These are phyloP conservation scores for Eucalyptus victrix DNA, from an alignment of 345 rosid genomes.

Conservation along the genomic window DNA sequence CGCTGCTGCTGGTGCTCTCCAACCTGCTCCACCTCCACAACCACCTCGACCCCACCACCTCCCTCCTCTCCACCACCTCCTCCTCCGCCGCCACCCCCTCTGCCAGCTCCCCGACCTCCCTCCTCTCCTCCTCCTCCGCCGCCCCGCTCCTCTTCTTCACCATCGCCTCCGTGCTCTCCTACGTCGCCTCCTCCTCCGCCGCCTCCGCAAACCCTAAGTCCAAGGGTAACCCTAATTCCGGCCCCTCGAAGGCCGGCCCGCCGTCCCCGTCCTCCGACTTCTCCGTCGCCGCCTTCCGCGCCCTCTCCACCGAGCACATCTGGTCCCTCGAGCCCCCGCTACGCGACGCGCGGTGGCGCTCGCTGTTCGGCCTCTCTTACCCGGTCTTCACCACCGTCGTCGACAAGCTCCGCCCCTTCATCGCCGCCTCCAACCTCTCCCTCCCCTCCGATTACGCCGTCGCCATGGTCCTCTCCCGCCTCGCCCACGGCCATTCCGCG, in stretches of 20 bases:
- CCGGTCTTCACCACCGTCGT: conserved; percentile 90
- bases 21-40: conserved; percentile 90
- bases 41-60: conserved; percentile 62
- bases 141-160: conserved; percentile 17
- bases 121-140: conserved; percentile 12
- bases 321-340: conserved; percentile 71
- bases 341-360: conserved; percentile 90
- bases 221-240: background rate
- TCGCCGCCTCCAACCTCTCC: conserved; percentile 82
- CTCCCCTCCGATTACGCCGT: conserved; percentile 94
- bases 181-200: conserved; percentile 18
- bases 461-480: conserved; percentile 88
- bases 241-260: conserved; percentile 20
- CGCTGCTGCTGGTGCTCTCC: conserved; percentile 75
- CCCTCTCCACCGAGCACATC: conserved; percentile 84
- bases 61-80: conserved; percentile 42
- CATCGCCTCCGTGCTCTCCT: conserved; percentile 26
- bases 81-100: conserved; percentile 26
- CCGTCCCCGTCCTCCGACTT: conserved; percentile 45
- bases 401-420: conserved; percentile 78
- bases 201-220: conserved; percentile 17
- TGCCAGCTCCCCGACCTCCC: conserved; percentile 39
- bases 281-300: conserved; percentile 81
- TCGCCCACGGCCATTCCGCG: conserved; percentile 71
- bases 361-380: conserved; percentile 78